Evolutionary conservation across 2,329 filamentous ascomycete genomes (phyloP).

Genomic region (Penicillium sp.): DNA sequence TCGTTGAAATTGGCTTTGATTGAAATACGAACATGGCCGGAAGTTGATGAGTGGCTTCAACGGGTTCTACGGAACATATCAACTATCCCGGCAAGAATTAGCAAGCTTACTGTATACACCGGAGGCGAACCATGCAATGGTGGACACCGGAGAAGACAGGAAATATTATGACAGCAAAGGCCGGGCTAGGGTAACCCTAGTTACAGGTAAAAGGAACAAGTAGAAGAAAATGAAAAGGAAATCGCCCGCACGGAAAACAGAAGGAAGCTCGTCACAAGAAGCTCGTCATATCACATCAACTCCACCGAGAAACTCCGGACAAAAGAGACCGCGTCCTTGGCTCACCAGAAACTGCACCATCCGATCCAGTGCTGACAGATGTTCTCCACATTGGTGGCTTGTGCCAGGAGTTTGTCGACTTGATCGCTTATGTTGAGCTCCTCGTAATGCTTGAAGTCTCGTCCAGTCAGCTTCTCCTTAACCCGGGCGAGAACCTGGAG

Average conservation of each 20-base stretch:
- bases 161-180: conserved; percentile 11
- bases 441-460: conserved; percentile 81
- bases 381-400: conserved; percentile 96
- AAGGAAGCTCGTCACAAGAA: conserved; percentile 17
- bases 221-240: conserved; percentile 12
- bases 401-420: conserved; percentile 88
- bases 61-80: too few species aligned
- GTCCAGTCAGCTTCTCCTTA: conserved; percentile 89
- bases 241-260: background rate
- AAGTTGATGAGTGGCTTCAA: too few species aligned
- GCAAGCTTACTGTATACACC: too few species aligned
- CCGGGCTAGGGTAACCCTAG: conserved; percentile 9
- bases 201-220: conserved; percentile 15
- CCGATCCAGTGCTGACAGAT: conserved; percentile 98
- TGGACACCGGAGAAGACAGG: conserved; percentile 2
- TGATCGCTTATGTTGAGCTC: conserved; percentile 82
- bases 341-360: conserved; percentile 96
- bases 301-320: conserved; percentile 25
- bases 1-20: too few species aligned
- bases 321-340: background rate
- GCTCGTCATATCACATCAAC: conserved; percentile 23
- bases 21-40: too few species aligned
- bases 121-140: background rate
- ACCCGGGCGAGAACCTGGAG: conserved; percentile 88
- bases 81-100: too few species aligned